phyloP scores from a whole-genome alignment of 768 basidiomycete species.

The Psilocybe tampanensis region DNA sequence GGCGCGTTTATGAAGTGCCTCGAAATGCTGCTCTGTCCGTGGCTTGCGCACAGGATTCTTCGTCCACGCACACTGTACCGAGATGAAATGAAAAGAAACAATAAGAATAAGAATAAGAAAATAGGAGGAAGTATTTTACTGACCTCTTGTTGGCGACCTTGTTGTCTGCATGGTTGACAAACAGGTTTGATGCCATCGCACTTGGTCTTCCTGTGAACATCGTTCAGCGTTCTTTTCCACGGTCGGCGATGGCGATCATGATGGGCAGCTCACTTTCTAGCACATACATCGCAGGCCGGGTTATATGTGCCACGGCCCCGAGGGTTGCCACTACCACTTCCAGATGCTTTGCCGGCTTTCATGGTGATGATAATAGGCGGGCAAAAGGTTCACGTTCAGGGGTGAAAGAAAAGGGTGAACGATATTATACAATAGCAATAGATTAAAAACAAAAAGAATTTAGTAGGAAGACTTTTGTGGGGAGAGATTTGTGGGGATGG shows the following conservation, averaged over 20 bases:
- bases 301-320: slow-evolving; percentile 26
- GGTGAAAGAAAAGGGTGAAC: slow-evolving; percentile 2
- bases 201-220: slow-evolving; percentile 41
- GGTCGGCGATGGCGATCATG: background rate
- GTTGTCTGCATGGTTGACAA: slow-evolving; percentile 40
- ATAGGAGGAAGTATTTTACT: slow-evolving; percentile 7
- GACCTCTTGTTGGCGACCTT: slow-evolving; percentile 43
- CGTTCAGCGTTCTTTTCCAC: slow-evolving; percentile 12
- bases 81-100: too few relatives aligned
- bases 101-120: background rate
- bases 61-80: slow-evolving; percentile 46
- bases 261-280: slow-evolving; percentile 35
- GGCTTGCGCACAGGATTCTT: slow-evolving; percentile 42
- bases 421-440: slow-evolving; percentile 5
- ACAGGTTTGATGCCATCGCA: slow-evolving; percentile 48
- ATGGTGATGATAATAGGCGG: slow-evolving; percentile 7
- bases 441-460: background rate
- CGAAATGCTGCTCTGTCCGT: slow-evolving; percentile 47
- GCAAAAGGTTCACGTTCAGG: too few relatives aligned
- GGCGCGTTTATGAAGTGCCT: slow-evolving; percentile 43
- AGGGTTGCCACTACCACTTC: slow-evolving; percentile 19
- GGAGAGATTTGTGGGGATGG: background rate
- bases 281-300: slow-evolving; percentile 26
- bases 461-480: slow-evolving; percentile 5
- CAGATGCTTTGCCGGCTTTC: slow-evolving; percentile 22